A percentile compares a stretch with the other conserved stretches of the same genome.
phyloP scores from a whole-genome alignment of 179 eudicot genomes.

The Spergularia azorica region DNA sequence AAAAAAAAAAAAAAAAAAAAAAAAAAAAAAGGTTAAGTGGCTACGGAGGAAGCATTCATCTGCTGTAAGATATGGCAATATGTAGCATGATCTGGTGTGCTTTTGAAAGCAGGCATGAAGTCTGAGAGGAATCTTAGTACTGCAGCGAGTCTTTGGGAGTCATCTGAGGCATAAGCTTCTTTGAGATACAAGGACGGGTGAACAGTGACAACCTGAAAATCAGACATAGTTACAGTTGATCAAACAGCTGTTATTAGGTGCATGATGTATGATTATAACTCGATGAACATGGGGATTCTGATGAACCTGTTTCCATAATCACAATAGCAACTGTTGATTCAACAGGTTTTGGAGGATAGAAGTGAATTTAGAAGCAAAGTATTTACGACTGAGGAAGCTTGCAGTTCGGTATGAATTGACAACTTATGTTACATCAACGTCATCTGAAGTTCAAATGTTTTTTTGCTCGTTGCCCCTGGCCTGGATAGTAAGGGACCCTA shows the following conservation, averaged over 20 bases:
- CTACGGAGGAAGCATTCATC: constrained; percentile 44
- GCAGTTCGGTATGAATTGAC: too few relatives aligned
- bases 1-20: neutral
- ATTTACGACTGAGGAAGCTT: too few relatives aligned
- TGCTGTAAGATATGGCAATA: constrained; percentile 62
- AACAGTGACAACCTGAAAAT: constrained; percentile 68
- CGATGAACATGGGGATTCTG: neutral
- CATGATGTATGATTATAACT: neutral
- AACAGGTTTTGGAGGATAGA: too few relatives aligned
- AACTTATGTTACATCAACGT: too few relatives aligned
- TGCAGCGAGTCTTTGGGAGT: constrained; percentile 79
- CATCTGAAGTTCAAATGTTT: too few relatives aligned
- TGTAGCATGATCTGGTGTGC: constrained; percentile 61
- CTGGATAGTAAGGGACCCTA: too few relatives aligned
- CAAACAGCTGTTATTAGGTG: neutral
- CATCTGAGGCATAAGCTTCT: constrained; percentile 77
- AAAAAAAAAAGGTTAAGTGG: constrained; percentile 16
- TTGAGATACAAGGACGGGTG: constrained; percentile 85
- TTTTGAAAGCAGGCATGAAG: constrained; percentile 82
- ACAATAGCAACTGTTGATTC: too few relatives aligned
- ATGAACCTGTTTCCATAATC: neutral
- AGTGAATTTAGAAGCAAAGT: too few relatives aligned
- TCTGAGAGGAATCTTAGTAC: constrained; percentile 86
- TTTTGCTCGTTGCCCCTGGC: too few relatives aligned
- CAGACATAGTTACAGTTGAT: constrained; percentile 4